These are phyloP conservation scores for Termitomyces sp. DNA, from an alignment of 768 basidiomycete genomes.

Conservation along the genomic window DNA sequence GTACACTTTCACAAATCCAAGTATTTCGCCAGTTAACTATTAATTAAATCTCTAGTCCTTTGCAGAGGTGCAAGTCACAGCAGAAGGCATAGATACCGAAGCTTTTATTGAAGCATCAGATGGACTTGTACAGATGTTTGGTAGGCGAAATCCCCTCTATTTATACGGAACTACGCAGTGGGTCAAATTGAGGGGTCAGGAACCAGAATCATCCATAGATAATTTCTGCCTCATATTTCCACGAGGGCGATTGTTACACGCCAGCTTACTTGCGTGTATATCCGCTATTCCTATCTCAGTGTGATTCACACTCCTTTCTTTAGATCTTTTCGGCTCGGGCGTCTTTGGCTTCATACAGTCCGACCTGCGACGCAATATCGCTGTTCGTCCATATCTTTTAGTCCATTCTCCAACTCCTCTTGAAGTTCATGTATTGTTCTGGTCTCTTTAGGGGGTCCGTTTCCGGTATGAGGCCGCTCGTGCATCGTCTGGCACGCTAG, in stretches of 20 bases:
- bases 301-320: not conserved
- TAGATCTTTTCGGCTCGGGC: conserved; percentile 63
- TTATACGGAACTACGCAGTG: conserved; percentile 3
- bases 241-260: not conserved
- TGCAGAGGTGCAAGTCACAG: conserved; percentile 73
- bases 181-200: conserved; percentile 9
- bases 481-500: conserved; percentile 47
- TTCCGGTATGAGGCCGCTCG: conserved; percentile 38
- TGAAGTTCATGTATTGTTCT: not conserved
- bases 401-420: not conserved
- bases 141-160: conserved; percentile 28
- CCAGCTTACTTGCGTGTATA: not conserved
- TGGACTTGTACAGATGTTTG: conserved; percentile 72
- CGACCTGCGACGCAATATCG: conserved; percentile 64
- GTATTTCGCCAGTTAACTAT: not conserved
- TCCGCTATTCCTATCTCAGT: not conserved
- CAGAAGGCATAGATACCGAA: conserved; percentile 71
- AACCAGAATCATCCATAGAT: not conserved
- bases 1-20: conserved; percentile 10
- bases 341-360: conserved; percentile 72
- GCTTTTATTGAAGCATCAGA: conserved; percentile 86
- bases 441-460: conserved; percentile 55
- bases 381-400: conserved; percentile 31
- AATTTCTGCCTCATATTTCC: not conserved
- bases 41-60: conserved; percentile 56